Evolutionary conservation across 805 yeast species (phyloP).

Genomic region (Hanseniaspora lindneri): DNA sequence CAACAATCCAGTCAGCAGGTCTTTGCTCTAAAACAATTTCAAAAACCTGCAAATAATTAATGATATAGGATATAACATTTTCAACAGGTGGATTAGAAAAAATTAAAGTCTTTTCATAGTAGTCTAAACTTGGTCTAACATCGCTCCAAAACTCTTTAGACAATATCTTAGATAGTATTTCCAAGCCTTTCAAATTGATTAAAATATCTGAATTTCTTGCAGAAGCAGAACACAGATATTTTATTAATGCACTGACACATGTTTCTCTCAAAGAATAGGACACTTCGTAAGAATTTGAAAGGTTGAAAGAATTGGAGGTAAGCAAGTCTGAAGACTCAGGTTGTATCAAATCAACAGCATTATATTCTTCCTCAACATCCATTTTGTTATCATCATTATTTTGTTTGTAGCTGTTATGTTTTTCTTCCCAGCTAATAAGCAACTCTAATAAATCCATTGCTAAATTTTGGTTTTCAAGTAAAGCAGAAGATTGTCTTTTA

Average conservation of each 20-base stretch:
- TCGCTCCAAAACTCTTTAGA: conserved; percentile 75
- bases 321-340: conserved; percentile 15
- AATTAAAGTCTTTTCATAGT: conserved; percentile 77
- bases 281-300: conserved; percentile 30
- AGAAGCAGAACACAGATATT: conserved; percentile 78
- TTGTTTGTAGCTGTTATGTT: background rate
- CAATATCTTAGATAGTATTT: conserved; percentile 60
- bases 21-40: conserved; percentile 74
- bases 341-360: background rate
- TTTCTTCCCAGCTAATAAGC: conserved; percentile 71
- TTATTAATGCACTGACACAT: conserved; percentile 73
- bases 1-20: conserved; percentile 63
- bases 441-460: conserved; percentile 86
- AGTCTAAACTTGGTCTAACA: conserved; percentile 71
- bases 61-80: conserved; percentile 61
- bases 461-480: conserved; percentile 61
- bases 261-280: conserved; percentile 80
- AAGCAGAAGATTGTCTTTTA: conserved; percentile 51
- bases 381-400: conserved; percentile 25
- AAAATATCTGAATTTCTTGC: conserved; percentile 76
- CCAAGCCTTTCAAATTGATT: conserved; percentile 67
- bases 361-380: conserved; percentile 22
- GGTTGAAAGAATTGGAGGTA: conserved; percentile 33
- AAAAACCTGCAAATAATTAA: conserved; percentile 84
- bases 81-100: conserved; percentile 63